Evolutionary conservation across 225 moss, liverwort and hornwort species (phyloP).

Genomic region (Anthoceros angustus): DNA sequence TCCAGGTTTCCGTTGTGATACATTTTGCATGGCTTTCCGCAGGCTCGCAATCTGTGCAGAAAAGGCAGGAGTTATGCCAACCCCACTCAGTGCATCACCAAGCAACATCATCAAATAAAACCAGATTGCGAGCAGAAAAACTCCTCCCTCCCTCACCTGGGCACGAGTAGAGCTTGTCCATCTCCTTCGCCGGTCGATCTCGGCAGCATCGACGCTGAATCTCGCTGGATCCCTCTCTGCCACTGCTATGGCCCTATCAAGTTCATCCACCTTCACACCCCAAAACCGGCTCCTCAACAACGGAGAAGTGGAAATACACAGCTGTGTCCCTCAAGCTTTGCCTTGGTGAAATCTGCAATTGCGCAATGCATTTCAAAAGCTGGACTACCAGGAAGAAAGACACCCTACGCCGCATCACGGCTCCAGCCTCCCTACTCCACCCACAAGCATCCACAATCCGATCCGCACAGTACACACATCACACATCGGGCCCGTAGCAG

Average conservation of each 20-base stretch:
- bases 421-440: not conserved
- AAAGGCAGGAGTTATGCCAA: not conserved
- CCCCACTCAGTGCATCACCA: not conserved
- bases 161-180: constrained; percentile 51
- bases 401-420: not conserved
- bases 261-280: constrained; percentile 54
- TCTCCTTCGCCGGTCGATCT: constrained; percentile 61
- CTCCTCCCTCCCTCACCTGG: constrained; percentile 27
- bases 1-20: not conserved
- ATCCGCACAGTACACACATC: not conserved
- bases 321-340: not conserved
- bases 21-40: constrained; percentile 3
- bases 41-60: not conserved
- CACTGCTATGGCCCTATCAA: constrained; percentile 75
- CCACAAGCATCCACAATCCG: not conserved
- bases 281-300: constrained; percentile 5
- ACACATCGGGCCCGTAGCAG: not conserved
- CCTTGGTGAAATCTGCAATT: constrained; percentile 3
- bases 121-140: not conserved
- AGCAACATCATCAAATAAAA: not conserved
- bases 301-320: constrained; percentile 3
- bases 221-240: constrained; percentile 71
- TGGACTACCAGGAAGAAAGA: constrained; percentile 1
- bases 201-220: constrained; percentile 49
- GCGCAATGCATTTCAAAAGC: not conserved